Percentiles rank a stretch among this genome's conserved stretches.
Conservation (phyloP, 1,284 basidiomycete species). For the Xerocomus minutiporus region DNA sequence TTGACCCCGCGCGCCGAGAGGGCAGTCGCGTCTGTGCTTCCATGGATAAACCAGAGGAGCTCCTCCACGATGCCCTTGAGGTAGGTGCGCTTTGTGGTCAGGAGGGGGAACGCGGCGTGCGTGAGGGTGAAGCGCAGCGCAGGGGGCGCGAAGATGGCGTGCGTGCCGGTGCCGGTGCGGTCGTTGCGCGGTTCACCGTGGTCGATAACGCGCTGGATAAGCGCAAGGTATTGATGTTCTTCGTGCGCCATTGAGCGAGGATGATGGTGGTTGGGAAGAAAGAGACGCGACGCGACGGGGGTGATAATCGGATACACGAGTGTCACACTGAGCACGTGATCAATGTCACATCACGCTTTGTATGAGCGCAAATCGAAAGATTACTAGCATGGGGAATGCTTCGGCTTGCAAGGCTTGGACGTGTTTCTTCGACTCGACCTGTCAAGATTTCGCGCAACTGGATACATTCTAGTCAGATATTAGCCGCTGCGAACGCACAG, state of each 20-base stretch:
- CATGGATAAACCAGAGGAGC: conserved; percentile 91
- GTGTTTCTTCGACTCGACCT: background rate
- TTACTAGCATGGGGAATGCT: too few species aligned
- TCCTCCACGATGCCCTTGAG: conserved; percentile 90
- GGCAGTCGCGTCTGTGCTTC: conserved; percentile 77
- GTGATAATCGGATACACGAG: background rate
- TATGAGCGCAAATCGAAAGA: too few species aligned
- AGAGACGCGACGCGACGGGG: background rate
- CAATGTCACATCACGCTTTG: conserved; percentile 14
- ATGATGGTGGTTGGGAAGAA: conserved; percentile 4
- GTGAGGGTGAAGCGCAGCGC: conserved; percentile 83
- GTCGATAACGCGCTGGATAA: conserved; percentile 73
- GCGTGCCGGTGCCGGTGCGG: conserved; percentile 89
- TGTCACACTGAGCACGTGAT: conserved; percentile 9
- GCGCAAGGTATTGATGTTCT: conserved; percentile 81
- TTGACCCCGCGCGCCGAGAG: conserved; percentile 84
- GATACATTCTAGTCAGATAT: background rate
- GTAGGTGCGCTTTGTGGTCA: conserved; percentile 96
- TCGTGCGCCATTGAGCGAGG: conserved; percentile 46
- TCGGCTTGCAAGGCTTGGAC: conserved; percentile 7
- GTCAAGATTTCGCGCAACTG: conserved; percentile 2
- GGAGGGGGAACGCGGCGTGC: conserved; percentile 72
- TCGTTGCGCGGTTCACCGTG: conserved; percentile 77
- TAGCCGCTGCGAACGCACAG: background rate
- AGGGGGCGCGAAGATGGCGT: conserved; percentile 87